Evolutionary conservation across 2,329 filamentous ascomycete genomes (phyloP), one percentile per base, ranked within the genome.

Genomic region (Pyricularia grisea): DNA sequence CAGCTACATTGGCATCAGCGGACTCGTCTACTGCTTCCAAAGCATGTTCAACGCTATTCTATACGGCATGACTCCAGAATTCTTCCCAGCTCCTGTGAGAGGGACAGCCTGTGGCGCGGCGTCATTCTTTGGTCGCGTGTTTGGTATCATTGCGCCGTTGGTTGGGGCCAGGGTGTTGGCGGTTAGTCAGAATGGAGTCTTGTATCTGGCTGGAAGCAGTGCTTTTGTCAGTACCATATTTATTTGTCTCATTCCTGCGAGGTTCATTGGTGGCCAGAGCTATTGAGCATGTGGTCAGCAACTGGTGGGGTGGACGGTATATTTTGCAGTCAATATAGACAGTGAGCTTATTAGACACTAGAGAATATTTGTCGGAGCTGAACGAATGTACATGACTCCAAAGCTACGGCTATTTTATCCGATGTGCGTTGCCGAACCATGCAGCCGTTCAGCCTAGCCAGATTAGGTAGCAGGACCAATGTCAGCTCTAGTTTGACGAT

Each of bases 81-180:
- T 81, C 6, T 85, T 85, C 70, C 82, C 83, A 0, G 82, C 84
- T 3, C 80, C 81, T 0, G 80, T 86, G 20, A 75, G 83, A 50
- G 84, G 83, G 4, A 86, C 82, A 0, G 78, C 86, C 0, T 84
- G 83, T 72, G 86, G 87, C 0, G 71, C 87, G 14, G 84, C 85
- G 1, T 84, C 83, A 70, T 88, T 87, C 73, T 87, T 84, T 84
- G 86, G 86, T 1, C 76, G 86, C 1, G 68, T 88, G 28, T 86
- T 86, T 71, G 83, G 84, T 11, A 88, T 88, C 64, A 80, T 88
- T 20, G 85, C 83, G 55, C 86, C 86, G 0, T 73, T 88, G 55
- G 85, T 86, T 68, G 85, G 84, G 4, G 58, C 58, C 12, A 25
- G 58, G n/a, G 58, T 61, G n/a, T 14, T 61, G 9, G 58, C 58